Evolutionary conservation across 169 alveolate species (phyloP), one percentile per base, ranked within the genome.

Genomic region (Neospora caninum): DNA sequence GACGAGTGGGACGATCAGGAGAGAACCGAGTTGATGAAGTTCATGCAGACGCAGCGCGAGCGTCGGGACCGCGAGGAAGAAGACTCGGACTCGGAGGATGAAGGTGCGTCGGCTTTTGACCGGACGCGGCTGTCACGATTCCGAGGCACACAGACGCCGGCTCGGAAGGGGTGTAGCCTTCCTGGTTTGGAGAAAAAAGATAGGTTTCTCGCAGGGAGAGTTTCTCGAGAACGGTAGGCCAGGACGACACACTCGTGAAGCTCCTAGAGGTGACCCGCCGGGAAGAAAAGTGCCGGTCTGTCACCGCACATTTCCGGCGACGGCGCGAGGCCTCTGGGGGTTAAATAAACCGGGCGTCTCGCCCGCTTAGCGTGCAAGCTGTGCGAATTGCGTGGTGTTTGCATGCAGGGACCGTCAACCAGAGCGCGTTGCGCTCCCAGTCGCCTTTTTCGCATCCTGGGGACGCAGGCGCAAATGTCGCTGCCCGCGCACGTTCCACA

Each of bases 41-140:
- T 78, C 86, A 78, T 78, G 86, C 49, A 41, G 64, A 82, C 67
- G 64, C 89, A 82, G 64, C 53, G 89, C 39, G 89, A 82, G 89
- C 89, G 2, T 41, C 89, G 67, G 34, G 69, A 82, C 10, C 67
- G 64, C 20, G 89, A 82, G 25, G 89, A 82, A 38, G 89, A 43
- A 41, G 29, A 36, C 41, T 4, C 31, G 34, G 89, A 82, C 25
- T 22, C 38, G 0, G 89, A 82, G 18, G 89, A 82, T 0, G 89
- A 82, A 41, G 89, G 67, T 41, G 38, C 6, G 89, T 6, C 20
- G n/a, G 1, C 13, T 20, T 78, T n/a, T 27, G 73, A 27, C 86
- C 27, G 4, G 43, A 27, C 73, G 16, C 73, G 73, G n/a, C n/a
- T n/a, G n/a, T n/a, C n/a, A n/a, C n/a, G n/a, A n/a, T n/a, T n/a